Percentiles rank a stretch among this genome's conserved stretches.
Evolutionary conservation across 2,329 filamentous ascomycete species (phyloP).

Genomic region (Cladosporium sp.): DNA sequence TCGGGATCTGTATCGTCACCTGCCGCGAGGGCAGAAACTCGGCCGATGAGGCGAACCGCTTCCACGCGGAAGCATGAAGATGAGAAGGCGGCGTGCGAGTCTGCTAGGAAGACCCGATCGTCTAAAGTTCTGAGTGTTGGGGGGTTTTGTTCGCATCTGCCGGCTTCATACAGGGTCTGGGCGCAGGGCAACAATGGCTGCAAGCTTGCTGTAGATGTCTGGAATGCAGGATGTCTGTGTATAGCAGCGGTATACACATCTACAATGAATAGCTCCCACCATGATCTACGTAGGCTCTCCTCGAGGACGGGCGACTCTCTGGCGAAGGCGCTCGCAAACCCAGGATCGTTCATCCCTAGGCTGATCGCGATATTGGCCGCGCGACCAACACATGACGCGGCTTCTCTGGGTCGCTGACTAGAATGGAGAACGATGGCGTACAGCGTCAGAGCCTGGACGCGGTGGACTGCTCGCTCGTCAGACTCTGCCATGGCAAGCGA

Average conservation of each 20-base stretch:
- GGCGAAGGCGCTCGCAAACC: slow-evolving; percentile 50
- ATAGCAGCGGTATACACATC: slow-evolving; percentile 81
- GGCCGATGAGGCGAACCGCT: slow-evolving; percentile 69
- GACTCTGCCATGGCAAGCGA: neutral
- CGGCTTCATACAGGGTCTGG: slow-evolving; percentile 68
- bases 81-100: slow-evolving; percentile 61
- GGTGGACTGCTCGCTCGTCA: slow-evolving; percentile 35
- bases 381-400: slow-evolving; percentile 60
- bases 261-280: slow-evolving; percentile 78
- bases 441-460: slow-evolving; percentile 72
- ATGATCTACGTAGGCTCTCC: slow-evolving; percentile 80
- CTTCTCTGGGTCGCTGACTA: slow-evolving; percentile 62
- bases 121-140: slow-evolving; percentile 70
- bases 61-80: slow-evolving; percentile 83
- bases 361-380: slow-evolving; percentile 68
- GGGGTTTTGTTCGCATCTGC: slow-evolving; percentile 29
- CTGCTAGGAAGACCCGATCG: slow-evolving; percentile 65
- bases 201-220: neutral
- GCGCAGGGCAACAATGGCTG: slow-evolving; percentile 27
- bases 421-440: slow-evolving; percentile 73
- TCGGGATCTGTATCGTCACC: slow-evolving; percentile 29
- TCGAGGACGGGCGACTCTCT: slow-evolving; percentile 44
- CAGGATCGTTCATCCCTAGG: slow-evolving; percentile 65
- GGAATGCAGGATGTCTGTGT: slow-evolving; percentile 52
- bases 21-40: slow-evolving; percentile 53